Base-by-base conservation (phyloP, 805 yeast species). In the Lipomyces sp. region DNA sequence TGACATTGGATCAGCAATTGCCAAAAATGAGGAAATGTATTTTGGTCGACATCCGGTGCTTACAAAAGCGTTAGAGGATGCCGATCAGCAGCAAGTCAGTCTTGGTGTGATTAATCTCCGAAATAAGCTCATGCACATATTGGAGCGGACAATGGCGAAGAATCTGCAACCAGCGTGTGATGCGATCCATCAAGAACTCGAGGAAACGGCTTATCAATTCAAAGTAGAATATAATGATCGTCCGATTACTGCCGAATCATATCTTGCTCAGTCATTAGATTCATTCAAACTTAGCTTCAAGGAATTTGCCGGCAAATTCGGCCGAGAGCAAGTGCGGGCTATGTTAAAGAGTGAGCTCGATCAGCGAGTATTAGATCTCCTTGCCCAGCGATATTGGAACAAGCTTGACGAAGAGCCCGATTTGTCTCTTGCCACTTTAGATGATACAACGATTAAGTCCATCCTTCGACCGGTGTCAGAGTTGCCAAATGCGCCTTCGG, bases 221-320 rank as follows among this genome's bases (percentile, higher is more conserved):
- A 95, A 95, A 77, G 99, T 95, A 32, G 98, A 95, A 77, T 95
- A 92, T 78, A 95, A 95, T 75, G 99, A 95, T 77, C 85, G 98
- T 62, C 90, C 89, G 45, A 82, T 95, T 69, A 95, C 99, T 0
- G 97, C 98, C 15, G 95, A 92, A 74, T 91, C 96, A 65, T 95
- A 95, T 75, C 82, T 95, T 72, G 97, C 98, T 30, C 94, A 90
- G 75, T 91, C 95, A 64, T 86, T 95, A 42, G 99, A 95, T 77
- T 80, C 90, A 59, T 82, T 96, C 74, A 95, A 95, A 77, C 82
- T 90, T 51, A 88, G 92, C 0, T 87, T 94, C 66, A 94, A 95
- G 76, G 97, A 94, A 69, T 84, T 96, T 71, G 88, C 93, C 72
- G 88, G 87, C 67, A 84, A 85, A 64, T 92, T 94, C 74, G 92